phyloP scores from a whole-genome alignment of 306 rosid genomes.

The Medicago ruthenica region DNA sequence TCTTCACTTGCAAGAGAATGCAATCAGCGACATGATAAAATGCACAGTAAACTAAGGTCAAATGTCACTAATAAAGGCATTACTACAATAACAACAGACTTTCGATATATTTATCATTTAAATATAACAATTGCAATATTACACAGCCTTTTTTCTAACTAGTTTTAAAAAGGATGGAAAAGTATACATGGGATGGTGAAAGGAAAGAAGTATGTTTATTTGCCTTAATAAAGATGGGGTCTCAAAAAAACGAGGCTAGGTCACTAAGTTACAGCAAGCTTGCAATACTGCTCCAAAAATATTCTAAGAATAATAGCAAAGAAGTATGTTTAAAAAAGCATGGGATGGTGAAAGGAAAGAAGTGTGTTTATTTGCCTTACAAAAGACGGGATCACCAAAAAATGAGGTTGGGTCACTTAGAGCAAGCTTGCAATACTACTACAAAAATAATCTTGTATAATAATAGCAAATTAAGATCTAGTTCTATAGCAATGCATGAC shows the following conservation, averaged over 20 bases:
- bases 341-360: neutral
- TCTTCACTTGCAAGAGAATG: constrained; percentile 17
- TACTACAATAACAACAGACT: constrained; percentile 6
- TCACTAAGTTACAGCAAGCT: constrained; percentile 6
- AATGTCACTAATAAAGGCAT: constrained; percentile 13
- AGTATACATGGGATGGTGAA: neutral
- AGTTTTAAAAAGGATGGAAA: neutral
- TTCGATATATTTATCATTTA: too few relatives aligned
- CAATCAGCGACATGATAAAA: constrained; percentile 12
- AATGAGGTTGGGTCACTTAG: neutral
- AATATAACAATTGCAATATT: too few relatives aligned
- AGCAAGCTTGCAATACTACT: constrained; percentile 10
- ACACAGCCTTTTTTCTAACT: too few relatives aligned
- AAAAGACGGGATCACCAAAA: neutral
- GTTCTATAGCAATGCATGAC: neutral
- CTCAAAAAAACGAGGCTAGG: neutral
- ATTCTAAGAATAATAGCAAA: constrained; percentile 1
- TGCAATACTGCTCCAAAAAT: constrained; percentile 1
- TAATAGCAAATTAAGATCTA: constrained; percentile 1
- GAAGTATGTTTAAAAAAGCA: too few relatives aligned
- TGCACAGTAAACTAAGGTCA: constrained; percentile 13
- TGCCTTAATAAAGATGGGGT: neutral
- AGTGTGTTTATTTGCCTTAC: neutral
- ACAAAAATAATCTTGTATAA: constrained; percentile 3
- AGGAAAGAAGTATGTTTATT: neutral